phyloP scores from a whole-genome alignment of 306 rosid genomes.

The Urtica urens region DNA sequence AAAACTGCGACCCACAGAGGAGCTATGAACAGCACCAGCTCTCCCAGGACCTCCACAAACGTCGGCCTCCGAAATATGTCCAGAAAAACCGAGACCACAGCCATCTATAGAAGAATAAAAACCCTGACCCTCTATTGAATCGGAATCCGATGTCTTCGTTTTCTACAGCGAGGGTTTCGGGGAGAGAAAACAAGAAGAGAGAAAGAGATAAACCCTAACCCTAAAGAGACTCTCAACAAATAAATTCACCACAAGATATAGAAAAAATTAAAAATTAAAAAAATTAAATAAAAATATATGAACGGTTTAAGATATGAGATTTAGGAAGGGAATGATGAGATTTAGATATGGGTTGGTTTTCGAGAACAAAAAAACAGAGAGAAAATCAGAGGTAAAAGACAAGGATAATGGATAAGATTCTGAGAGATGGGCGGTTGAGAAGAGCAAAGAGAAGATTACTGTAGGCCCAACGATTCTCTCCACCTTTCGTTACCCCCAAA shows the following conservation, averaged over 20 bases:
- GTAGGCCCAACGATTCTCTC: slow-evolving; percentile 19
- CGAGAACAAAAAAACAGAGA: neutral
- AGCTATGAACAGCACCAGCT: slow-evolving; percentile 34
- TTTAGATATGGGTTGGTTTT: slow-evolving; percentile 18
- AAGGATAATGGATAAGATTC: slow-evolving; percentile 47
- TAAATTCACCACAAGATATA: neutral
- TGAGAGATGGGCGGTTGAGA: slow-evolving; percentile 36
- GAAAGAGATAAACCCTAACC: slow-evolving; percentile 3
- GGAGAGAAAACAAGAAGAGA: neutral
- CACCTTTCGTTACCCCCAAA: slow-evolving; percentile 3
- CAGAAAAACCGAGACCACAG: slow-evolving; percentile 27
- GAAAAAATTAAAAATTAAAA: neutral
- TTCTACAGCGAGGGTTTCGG: slow-evolving; percentile 25
- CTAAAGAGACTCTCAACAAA: slow-evolving; percentile 8
- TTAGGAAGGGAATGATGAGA: slow-evolving; percentile 15
- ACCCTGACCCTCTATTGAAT: slow-evolving; percentile 29
- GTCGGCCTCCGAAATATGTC: slow-evolving; percentile 33
- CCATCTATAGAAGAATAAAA: slow-evolving; percentile 19
- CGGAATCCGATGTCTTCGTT: slow-evolving; percentile 13
- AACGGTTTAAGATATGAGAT: neutral
- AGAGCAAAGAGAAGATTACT: slow-evolving; percentile 23
- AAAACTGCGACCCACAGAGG: slow-evolving; percentile 75
- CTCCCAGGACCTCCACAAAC: slow-evolving; percentile 21
- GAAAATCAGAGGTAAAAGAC: slow-evolving; percentile 15
- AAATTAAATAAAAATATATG: neutral